Percentiles rank a stretch among this genome's conserved stretches.
Conservation (phyloP, 371 early-diverging fungal species). For the Umbelopsis sp. region DNA sequence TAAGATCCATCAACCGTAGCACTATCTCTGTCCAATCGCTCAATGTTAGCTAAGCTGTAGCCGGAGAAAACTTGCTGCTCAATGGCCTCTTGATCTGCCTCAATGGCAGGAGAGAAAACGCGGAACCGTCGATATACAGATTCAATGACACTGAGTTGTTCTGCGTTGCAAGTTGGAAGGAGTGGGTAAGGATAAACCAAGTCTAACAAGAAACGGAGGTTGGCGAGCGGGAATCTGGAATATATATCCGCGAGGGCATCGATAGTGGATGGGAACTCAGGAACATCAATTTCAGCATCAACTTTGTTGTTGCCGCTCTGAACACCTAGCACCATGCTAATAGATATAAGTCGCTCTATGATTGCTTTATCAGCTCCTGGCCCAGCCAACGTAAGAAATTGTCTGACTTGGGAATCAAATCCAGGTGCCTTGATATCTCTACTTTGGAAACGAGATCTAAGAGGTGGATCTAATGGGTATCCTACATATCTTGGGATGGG, state of each 20-base stretch:
- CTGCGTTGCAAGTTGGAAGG: slow-evolving; percentile 63
- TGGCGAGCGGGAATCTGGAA: slow-evolving; percentile 49
- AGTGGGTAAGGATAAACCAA: slow-evolving; percentile 70
- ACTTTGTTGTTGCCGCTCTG: slow-evolving; percentile 41
- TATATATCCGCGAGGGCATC: slow-evolving; percentile 60
- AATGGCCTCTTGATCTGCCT: slow-evolving; percentile 46
- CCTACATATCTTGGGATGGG: slow-evolving; percentile 84
- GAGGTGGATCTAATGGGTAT: slow-evolving; percentile 83
- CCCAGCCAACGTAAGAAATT: slow-evolving; percentile 40
- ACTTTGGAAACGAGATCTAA: slow-evolving; percentile 82
- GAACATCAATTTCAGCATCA: slow-evolving; percentile 58
- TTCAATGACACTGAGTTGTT: slow-evolving; percentile 69
- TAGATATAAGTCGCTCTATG: slow-evolving; percentile 67
- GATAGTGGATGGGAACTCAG: slow-evolving; percentile 73
- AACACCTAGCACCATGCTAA: slow-evolving; percentile 63
- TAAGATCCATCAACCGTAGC: slow-evolving; percentile 42
- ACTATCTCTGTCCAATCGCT: slow-evolving; percentile 26
- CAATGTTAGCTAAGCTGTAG: slow-evolving; percentile 52
- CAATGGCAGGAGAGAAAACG: slow-evolving; percentile 47
- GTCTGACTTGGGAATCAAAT: slow-evolving; percentile 64
- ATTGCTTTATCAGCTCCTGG: slow-evolving; percentile 33
- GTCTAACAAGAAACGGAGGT: slow-evolving; percentile 67
- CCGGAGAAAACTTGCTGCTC: slow-evolving; percentile 58
- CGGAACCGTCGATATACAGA: slow-evolving; percentile 75
- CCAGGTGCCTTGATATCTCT: slow-evolving; percentile 65